These are phyloP conservation scores for Favolaschia claudopus DNA, from an alignment of 768 basidiomycete species.

Conservation along the genomic window DNA sequence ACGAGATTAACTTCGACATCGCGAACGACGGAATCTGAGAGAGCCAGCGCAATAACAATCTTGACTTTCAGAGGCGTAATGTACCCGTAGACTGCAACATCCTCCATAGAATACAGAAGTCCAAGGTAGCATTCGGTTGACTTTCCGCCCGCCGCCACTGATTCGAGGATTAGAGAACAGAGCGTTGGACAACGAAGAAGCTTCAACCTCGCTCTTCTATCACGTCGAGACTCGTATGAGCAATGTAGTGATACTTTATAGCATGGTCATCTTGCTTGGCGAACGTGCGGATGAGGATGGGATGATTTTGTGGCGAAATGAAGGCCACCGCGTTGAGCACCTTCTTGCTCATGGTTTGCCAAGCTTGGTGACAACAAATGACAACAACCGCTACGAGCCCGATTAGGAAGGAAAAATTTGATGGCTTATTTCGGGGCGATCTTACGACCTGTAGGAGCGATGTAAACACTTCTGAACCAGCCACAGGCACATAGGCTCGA, in stretches of 20 bases:
- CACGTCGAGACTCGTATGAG: constrained; percentile 89
- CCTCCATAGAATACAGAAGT: constrained; percentile 89
- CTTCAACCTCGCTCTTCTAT: constrained; percentile 88
- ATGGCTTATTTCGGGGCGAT: not conserved
- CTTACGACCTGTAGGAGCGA: too few species aligned
- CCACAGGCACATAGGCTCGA: too few species aligned
- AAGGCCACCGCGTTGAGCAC: constrained; percentile 81
- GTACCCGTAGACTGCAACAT: constrained; percentile 92
- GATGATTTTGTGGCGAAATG: constrained; percentile 85
- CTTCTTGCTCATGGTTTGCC: constrained; percentile 13
- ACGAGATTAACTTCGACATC: constrained; percentile 84
- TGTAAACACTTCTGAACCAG: too few species aligned
- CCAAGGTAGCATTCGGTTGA: constrained; percentile 84
- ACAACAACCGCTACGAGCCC: too few species aligned
- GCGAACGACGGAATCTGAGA: constrained; percentile 82
- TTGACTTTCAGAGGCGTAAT: constrained; percentile 88
- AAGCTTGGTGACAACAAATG: too few species aligned
- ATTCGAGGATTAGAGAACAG: constrained; percentile 14
- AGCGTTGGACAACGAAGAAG: constrained; percentile 18
- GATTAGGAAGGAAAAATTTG: not conserved
- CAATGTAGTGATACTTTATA: constrained; percentile 90
- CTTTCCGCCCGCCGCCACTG: constrained; percentile 63
- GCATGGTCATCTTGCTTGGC: constrained; percentile 57
- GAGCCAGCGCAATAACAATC: constrained; percentile 80
- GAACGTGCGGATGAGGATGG: constrained; percentile 80